Evolutionary conservation across 148 eudicot genomes (phyloP), one percentile per base, ranked within the genome.

Genomic region (Cornus suecica): DNA sequence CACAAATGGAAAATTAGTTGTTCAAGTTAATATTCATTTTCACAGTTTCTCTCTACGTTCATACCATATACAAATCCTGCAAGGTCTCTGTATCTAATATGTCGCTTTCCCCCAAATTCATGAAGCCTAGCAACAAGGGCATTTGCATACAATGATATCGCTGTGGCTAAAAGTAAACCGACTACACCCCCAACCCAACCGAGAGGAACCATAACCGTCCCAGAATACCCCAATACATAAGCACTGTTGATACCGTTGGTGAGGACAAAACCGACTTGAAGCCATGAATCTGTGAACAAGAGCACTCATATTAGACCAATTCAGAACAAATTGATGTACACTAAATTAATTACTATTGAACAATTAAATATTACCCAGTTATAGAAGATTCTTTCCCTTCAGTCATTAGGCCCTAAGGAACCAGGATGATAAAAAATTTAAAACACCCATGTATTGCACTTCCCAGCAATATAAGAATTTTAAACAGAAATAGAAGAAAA

Each of bases 191-290:
- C 87, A 10, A 84, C 63, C 97, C 97, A 95, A 69, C 97, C 97
- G 15, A 95, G 91, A 42, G 97, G 97, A 68, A 91, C 90, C 97
- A 92, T 90, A 82, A 91, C 81, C 2, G 97, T 83, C 27, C 87
- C 92, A 15, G 99, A 89, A 76, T 91, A 92, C 56, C 97, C 97
- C 72, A 95, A 81, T 73, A 92, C 94, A 72, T 91, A 92, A 9
- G 94, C 96, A 80, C 99, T 92, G 86, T 95, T 95, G 69, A 95
- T 85, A 71, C 97, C 94, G 23, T 94, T 95, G 5, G 94, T 91
- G 29, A 95, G 92, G 69, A 92, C 88, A 83, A 89, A 89, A 10
- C 92, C 97, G 74, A 80, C 97, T 82, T 92, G 99, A 78, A 90
- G 85, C 97, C 97, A 92, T 72, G 96, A 94, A 88, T 94, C 97